Evolutionary conservation across 495 filamentous ascomycete genomes (phyloP), one percentile per base, ranked within the genome.

Genomic region (Bryoglossum gracile): DNA sequence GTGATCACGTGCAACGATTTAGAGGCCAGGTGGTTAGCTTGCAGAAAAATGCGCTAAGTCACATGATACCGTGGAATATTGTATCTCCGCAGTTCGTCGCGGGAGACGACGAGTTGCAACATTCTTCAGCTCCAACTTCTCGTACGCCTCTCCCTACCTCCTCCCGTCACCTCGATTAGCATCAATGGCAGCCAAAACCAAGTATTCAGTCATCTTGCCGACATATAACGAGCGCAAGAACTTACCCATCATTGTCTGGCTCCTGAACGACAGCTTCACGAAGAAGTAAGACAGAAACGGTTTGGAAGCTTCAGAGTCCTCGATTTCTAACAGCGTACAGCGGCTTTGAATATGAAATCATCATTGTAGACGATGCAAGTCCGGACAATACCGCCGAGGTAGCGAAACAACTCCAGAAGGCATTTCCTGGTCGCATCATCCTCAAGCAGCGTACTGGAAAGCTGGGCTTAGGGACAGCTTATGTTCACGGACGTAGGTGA

Each of bases 201-300:
- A 94, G 67, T 98, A 95, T 77, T 90, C 90, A 53, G 84, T 97
- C 66, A 89, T 97, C 64, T 80, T 98, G 48, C 92, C 92, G 34
- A 98, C 92, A 53, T 98, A 95, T 77, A 97, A 98, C 61, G 94
- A 98, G 75, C 87, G 92, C 64, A 81, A 79, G 57, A 98, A 98
- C 74, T 80, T 98, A 59, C 92, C 94, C 60, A 89, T 96, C 61
- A 89, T 97, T 65, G 80, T 80, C 63, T 96, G 87, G 87, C 78
- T 97, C 56, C 80, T 98, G 53, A 84, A 90, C 67, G 80, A 77
- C 64, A 95, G 83, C 50, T 96, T 98, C 69, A 85, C 80, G 35
- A 81, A 94, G 62, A 76, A 90, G 84, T 88, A 66, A 32, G 71
- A 48, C 22, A 46, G 43, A 19, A 18, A 28, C 19, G 18, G 8